phyloP scores from a whole-genome alignment of 2,329 filamentous ascomycete genomes.

The Rhynchosporium graminicola region DNA sequence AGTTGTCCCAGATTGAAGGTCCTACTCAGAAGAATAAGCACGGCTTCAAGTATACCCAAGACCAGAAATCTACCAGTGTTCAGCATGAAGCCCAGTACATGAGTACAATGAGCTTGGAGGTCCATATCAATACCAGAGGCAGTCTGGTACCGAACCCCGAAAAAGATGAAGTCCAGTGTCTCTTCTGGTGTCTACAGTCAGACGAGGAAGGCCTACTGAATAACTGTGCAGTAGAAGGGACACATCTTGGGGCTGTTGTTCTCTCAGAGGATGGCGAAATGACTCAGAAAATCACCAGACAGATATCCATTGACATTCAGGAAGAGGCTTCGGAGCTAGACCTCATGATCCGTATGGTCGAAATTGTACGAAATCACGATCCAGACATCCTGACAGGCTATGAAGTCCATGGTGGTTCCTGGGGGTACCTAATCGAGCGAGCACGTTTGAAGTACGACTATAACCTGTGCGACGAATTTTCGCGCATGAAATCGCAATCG shows the following conservation, averaged over 20 bases:
- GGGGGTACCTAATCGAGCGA: conserved; percentile 94
- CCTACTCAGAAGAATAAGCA: conserved; percentile 80
- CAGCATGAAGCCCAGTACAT: conserved; percentile 89
- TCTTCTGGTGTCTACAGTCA: conserved; percentile 88
- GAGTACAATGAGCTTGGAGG: conserved; percentile 92
- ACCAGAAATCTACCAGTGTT: conserved; percentile 70
- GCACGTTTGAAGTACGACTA: conserved; percentile 85
- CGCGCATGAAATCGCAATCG: conserved; percentile 80
- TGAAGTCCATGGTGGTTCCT: conserved; percentile 89
- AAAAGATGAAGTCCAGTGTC: conserved; percentile 81
- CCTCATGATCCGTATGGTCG: conserved; percentile 79
- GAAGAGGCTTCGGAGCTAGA: conserved; percentile 81
- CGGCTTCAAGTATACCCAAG: conserved; percentile 85
- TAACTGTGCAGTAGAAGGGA: conserved; percentile 49
- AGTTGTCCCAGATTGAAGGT: conserved; percentile 82
- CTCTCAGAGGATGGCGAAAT: conserved; percentile 64
- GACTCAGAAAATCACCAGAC: conserved; percentile 61
- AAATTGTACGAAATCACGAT: conserved; percentile 80
- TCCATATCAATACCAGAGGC: conserved; percentile 86
- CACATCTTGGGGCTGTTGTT: conserved; percentile 71
- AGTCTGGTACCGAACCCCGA: conserved; percentile 84
- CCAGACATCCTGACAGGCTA: conserved; percentile 94
- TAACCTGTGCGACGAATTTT: conserved; percentile 88
- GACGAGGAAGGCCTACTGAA: conserved; percentile 61
- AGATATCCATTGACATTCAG: conserved; percentile 64